phyloP scores from a whole-genome alignment of 257 asterid genomes.

The Solanum virginianum region DNA sequence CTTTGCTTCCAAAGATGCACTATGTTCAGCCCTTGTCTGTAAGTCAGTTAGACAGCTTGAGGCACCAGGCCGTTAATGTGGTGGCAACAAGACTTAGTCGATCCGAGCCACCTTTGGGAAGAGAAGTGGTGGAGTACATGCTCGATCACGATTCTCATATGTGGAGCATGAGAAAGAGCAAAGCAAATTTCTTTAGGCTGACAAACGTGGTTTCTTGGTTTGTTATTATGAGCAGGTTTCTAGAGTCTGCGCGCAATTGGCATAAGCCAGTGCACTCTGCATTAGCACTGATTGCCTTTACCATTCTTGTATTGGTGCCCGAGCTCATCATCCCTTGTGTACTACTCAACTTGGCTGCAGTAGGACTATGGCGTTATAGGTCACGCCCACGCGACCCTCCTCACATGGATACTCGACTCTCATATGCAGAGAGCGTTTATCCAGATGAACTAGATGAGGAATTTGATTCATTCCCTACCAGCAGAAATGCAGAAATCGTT shows the following conservation, averaged over 20 bases:
- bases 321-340: slow-evolving; percentile 67
- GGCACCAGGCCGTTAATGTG: slow-evolving; percentile 81
- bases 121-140: slow-evolving; percentile 88
- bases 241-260: slow-evolving; percentile 53
- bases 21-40: slow-evolving; percentile 78
- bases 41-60: slow-evolving; percentile 45
- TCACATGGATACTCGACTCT: slow-evolving; percentile 67
- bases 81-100: slow-evolving; percentile 66
- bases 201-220: slow-evolving; percentile 55
- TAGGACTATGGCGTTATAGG: slow-evolving; percentile 63
- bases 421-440: slow-evolving; percentile 54
- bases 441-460: slow-evolving; percentile 85
- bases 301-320: slow-evolving; percentile 39
- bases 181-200: slow-evolving; percentile 75
- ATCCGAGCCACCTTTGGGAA: slow-evolving; percentile 71
- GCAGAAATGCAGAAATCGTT: slow-evolving; percentile 48
- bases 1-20: slow-evolving; percentile 83
- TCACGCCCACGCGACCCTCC: slow-evolving; percentile 73
- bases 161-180: slow-evolving; percentile 99
- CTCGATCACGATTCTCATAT: slow-evolving; percentile 80
- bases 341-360: slow-evolving; percentile 34
- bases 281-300: slow-evolving; percentile 19
- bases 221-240: slow-evolving; percentile 28
- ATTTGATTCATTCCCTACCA: slow-evolving; percentile 63
- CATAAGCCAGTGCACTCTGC: slow-evolving; percentile 55